Conservation (phyloP, 2,329 filamentous ascomycete species). For the Sphaerulina vaccinii region DNA sequence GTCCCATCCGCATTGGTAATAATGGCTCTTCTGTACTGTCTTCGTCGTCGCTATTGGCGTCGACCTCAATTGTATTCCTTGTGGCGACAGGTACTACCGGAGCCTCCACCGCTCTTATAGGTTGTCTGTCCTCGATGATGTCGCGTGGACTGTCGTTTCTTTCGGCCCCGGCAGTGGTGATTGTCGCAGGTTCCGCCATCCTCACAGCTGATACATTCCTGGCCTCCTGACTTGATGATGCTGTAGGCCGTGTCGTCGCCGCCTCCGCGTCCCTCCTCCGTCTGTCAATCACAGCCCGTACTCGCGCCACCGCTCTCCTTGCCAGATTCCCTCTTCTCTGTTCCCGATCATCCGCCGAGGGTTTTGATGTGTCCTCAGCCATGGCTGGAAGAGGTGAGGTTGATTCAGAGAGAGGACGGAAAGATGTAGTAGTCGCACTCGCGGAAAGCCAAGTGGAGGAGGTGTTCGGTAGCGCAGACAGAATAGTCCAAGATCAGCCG, state of each 20-base stretch:
- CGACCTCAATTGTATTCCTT: constrained; percentile 21
- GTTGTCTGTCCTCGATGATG: background rate
- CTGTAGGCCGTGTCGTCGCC: too few relatives aligned
- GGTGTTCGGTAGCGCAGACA: background rate
- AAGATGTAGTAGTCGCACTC: background rate
- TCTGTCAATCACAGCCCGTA: constrained; percentile 27
- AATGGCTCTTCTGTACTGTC: constrained; percentile 26
- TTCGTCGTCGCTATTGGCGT: constrained; percentile 24
- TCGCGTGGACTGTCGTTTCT: constrained; percentile 1
- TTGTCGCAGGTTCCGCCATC: background rate
- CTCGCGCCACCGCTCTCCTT: constrained; percentile 25
- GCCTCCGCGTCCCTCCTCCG: constrained; percentile 16
- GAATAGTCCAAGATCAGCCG: background rate
- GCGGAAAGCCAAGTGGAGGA: background rate
- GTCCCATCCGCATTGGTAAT: constrained; percentile 21
- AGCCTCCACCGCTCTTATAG: constrained; percentile 2
- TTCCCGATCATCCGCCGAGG: constrained; percentile 6
- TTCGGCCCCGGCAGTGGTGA: constrained; percentile 5
- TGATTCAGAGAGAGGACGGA: background rate
- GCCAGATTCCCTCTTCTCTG: constrained; percentile 28
- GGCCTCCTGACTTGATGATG: background rate
- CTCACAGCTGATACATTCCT: constrained; percentile 3
- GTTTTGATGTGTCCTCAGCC: constrained; percentile 8
- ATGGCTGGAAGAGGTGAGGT: background rate
- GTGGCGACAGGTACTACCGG: constrained; percentile 4